Percentiles rank a stretch among this genome's conserved stretches.
phyloP scores from a whole-genome alignment of 2,329 filamentous ascomycete genomes.

The Plectosphaerella plurivora region DNA sequence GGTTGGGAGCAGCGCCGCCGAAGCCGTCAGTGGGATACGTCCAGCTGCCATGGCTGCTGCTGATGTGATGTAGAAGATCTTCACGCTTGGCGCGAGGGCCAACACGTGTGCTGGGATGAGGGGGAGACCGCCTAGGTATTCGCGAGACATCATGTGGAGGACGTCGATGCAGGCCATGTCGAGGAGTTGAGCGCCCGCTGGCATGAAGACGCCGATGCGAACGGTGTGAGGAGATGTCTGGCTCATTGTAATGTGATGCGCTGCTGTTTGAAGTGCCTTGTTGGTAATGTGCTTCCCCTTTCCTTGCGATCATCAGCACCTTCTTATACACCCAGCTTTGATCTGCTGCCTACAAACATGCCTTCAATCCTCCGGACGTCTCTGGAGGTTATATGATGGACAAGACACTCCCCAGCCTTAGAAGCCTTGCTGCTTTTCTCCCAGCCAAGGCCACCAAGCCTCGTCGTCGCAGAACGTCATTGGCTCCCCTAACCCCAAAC shows the following conservation, averaged over 20 bases:
- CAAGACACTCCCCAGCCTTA: no score
- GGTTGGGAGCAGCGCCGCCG: constrained; percentile 31
- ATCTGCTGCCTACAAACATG: no score
- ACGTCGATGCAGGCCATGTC: constrained; percentile 48
- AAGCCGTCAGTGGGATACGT: constrained; percentile 36
- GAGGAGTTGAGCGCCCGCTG: constrained; percentile 40
- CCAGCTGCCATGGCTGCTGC: constrained; percentile 21
- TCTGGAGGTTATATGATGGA: no score
- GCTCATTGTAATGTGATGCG: constrained; percentile 21
- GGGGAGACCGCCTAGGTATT: constrained; percentile 33
- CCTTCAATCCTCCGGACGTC: no score
- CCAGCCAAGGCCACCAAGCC: no score
- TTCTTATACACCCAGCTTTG: no score
- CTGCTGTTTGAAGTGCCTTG: constrained; percentile 6
- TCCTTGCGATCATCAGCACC: not conserved
- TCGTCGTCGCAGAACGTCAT: not conserved
- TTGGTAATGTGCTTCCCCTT: constrained; percentile 7
- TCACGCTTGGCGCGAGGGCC: constrained; percentile 35
- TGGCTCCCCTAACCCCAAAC: not conserved
- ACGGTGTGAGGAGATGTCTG: constrained; percentile 14
- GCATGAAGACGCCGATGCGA: constrained; percentile 45
- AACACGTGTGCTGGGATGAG: constrained; percentile 29
- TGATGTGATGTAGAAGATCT: constrained; percentile 42
- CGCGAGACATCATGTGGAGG: constrained; percentile 38
- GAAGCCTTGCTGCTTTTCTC: no score